Percentiles rank a stretch among this genome's conserved stretches.
Evolutionary conservation across 2,329 filamentous ascomycete species (phyloP).

Genomic region (Alternaria sp.): DNA sequence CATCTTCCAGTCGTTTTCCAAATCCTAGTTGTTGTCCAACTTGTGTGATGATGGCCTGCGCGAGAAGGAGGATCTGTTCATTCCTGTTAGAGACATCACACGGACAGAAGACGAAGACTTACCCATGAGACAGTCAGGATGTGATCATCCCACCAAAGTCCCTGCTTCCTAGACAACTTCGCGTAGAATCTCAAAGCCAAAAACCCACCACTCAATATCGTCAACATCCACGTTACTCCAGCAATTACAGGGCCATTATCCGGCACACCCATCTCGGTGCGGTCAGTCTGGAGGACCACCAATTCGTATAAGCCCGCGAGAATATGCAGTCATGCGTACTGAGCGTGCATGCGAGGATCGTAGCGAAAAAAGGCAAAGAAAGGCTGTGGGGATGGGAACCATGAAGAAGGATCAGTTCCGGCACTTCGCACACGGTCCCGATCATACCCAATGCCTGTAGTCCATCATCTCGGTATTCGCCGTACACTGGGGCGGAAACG

Average conservation of each 20-base stretch:
- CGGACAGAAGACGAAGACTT: background rate
- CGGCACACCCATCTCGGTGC: constrained; percentile 15
- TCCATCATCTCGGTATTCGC: constrained; percentile 1
- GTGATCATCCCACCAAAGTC: constrained; percentile 39
- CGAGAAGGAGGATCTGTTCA: constrained; percentile 28
- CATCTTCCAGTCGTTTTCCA: constrained; percentile 29
- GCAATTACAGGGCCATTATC: constrained; percentile 34
- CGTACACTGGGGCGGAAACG: background rate
- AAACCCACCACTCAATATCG: constrained; percentile 27
- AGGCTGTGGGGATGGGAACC: background rate
- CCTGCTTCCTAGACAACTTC: constrained; percentile 31
- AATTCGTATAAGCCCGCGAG: background rate
- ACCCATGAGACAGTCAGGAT: constrained; percentile 37
- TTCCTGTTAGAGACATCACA: background rate
- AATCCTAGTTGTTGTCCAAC: constrained; percentile 27
- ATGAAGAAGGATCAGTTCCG: constrained; percentile 1
- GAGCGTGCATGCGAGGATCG: background rate
- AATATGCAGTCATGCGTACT: background rate
- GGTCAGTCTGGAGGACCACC: constrained; percentile 3
- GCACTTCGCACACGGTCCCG: background rate
- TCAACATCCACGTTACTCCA: constrained; percentile 34
- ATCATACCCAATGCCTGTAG: background rate
- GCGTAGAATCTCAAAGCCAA: constrained; percentile 34
- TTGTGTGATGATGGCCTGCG: constrained; percentile 28
- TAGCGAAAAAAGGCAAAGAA: background rate